phyloP scores from a whole-genome alignment of 2,329 filamentous ascomycete species.

The Fusarium torreyae region DNA sequence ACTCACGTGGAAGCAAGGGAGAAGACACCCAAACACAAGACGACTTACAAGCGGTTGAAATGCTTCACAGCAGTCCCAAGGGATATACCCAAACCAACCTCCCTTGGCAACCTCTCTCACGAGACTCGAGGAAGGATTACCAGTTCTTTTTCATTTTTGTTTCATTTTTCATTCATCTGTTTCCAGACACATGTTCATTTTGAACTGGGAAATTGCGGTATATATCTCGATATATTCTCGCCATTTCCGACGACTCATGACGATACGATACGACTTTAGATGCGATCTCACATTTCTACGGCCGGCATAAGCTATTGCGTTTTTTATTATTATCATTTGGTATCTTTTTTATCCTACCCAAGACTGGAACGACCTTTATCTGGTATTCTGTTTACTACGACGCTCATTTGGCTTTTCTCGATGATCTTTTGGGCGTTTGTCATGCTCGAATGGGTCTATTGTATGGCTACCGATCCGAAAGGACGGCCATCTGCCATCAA shows the following conservation, averaged over 20 bases:
- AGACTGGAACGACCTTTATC: slow-evolving; percentile 25
- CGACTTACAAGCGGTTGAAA: slow-evolving; percentile 56
- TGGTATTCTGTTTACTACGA: neutral
- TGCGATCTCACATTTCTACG: slow-evolving; percentile 41
- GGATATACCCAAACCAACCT: slow-evolving; percentile 51
- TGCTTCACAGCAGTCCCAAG: slow-evolving; percentile 56
- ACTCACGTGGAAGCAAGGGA: slow-evolving; percentile 30
- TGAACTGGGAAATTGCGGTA: slow-evolving; percentile 30
- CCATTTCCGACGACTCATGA: slow-evolving; percentile 47
- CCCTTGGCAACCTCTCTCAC: slow-evolving; percentile 48
- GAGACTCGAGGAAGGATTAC: slow-evolving; percentile 40
- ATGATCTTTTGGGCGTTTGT: slow-evolving; percentile 1
- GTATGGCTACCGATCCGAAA: slow-evolving; percentile 9
- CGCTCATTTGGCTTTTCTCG: neutral
- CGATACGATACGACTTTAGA: slow-evolving; percentile 49
- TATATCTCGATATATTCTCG: slow-evolving; percentile 22
- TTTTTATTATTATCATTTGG: neutral
- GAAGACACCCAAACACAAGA: slow-evolving; percentile 43
- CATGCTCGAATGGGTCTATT: neutral
- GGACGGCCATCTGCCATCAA: neutral
- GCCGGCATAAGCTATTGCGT: slow-evolving; percentile 27
- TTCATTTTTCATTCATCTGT: slow-evolving; percentile 5
- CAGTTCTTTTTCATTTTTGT: slow-evolving; percentile 17
- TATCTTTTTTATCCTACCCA: slow-evolving; percentile 17
- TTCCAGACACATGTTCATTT: slow-evolving; percentile 14